Evolutionary conservation across 2,329 filamentous ascomycete species (phyloP), one percentile per base, ranked within the genome.

Genomic region (Akanthomyces dipterigenus): DNA sequence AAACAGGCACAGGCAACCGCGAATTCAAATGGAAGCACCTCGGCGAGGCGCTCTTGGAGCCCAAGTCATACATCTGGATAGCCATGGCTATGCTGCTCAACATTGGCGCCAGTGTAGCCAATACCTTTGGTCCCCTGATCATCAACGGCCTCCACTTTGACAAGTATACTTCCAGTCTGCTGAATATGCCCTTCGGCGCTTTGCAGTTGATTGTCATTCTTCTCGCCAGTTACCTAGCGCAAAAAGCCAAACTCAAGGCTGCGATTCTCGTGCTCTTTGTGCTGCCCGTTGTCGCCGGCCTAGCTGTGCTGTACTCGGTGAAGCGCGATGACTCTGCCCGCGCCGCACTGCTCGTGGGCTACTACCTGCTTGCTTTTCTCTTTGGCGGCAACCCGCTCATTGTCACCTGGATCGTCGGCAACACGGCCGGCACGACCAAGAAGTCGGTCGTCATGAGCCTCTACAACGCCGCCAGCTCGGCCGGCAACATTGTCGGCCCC

Each of bases 1-100:
- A 91, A 70, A 90, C 90, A 63, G 90, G 90, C 0, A 86, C 89
- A 18, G 88, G 87, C 1, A 88, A 85, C 63, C 85, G 86, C 65
- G 80, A 88, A 64, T 89, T 88, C 73, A 88, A 88, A 64, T 78
- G 81, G 75, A 79, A 82, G 24, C 90, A 95, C 64, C 76, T 88
- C 1, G 77, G 81, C 18, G 80, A 84, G 63, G 71, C 75, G 0
- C 65, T 77, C 3, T 61, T 77, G 0, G 81, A 84, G 60, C 73
- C 76, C 18, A 82, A 83, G 70, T 81, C 77, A 0, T 82, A 83
- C 67, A 76, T 89, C 4, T 89, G 84, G 76, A 75, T 88, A 54
- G 78, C 70, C 28, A 83, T 89, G 75, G 76, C 82, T 0, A 69
- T 89, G 38, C 77, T 85, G 22, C 79, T 88, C 56, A 89, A 88